phyloP scores from a whole-genome alignment of 2,329 filamentous ascomycete species.

The Bipolaris oryzae region DNA sequence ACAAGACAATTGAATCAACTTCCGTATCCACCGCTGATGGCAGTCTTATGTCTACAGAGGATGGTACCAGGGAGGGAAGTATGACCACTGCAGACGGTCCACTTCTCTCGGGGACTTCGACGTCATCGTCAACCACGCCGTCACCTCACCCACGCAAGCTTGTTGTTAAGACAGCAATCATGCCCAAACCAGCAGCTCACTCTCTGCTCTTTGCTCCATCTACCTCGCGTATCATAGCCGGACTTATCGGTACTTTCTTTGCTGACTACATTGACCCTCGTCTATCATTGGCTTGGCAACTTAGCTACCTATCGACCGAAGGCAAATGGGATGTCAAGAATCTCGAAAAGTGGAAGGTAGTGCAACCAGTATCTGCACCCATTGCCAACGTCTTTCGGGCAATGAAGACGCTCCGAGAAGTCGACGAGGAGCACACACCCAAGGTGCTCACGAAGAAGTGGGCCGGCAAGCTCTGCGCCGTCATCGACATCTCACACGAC shows the following conservation, averaged over 20 bases:
- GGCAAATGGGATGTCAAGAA: conserved; percentile 99
- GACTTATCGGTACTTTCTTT: conserved; percentile 83
- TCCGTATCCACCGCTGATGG: conserved; percentile 24
- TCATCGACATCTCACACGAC: conserved; percentile 92
- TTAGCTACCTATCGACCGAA: conserved; percentile 84
- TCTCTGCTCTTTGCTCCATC: conserved; percentile 80
- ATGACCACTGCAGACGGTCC: conserved; percentile 20
- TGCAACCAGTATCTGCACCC: conserved; percentile 75
- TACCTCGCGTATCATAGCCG: conserved; percentile 76
- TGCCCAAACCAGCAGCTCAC: conserved; percentile 81
- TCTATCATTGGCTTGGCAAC: conserved; percentile 85
- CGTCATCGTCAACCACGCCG: conserved; percentile 17
- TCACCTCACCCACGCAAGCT: conserved; percentile 38
- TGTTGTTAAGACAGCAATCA: conserved; percentile 69
- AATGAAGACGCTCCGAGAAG: conserved; percentile 91
- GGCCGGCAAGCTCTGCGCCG: conserved; percentile 70
- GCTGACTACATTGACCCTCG: conserved; percentile 74
- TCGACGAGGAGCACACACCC: conserved; percentile 82
- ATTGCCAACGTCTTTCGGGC: conserved; percentile 83
- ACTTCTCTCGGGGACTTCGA: conserved; percentile 8
- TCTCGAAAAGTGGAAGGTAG: conserved; percentile 84
- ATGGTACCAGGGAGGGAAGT: conserved; percentile 44
- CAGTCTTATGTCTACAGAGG: conserved; percentile 25
- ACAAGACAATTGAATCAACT: conserved; percentile 20
- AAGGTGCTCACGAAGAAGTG: conserved; percentile 71